phyloP scores from a whole-genome alignment of 192 early-diverging fungal species.

The Backusella tuberculispora region DNA sequence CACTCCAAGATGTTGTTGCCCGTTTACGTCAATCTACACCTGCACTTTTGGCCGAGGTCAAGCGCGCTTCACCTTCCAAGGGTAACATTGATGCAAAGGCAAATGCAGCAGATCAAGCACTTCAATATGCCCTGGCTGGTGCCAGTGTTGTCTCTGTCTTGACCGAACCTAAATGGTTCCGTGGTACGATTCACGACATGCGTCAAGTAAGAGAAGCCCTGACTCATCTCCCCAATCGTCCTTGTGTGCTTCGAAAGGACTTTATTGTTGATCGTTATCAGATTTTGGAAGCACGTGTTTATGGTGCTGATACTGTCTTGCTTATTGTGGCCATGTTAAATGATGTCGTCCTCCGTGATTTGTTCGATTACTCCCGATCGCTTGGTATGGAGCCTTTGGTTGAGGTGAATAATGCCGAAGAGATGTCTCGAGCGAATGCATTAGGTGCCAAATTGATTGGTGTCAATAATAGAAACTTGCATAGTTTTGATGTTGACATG shows the following conservation, averaged over 20 bases:
- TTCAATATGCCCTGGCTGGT: slow-evolving; percentile 85
- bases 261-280: slow-evolving; percentile 96
- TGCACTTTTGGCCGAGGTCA: slow-evolving; percentile 95
- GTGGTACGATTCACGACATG: slow-evolving; percentile 92
- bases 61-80: slow-evolving; percentile 95
- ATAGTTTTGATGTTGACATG: slow-evolving; percentile 96
- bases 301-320: slow-evolving; percentile 93
- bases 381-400: slow-evolving; percentile 97
- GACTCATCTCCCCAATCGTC: slow-evolving; percentile 64
- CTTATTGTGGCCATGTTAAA: slow-evolving; percentile 95
- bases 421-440: slow-evolving; percentile 85
- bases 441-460: slow-evolving; percentile 90
- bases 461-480: slow-evolving; percentile 97
- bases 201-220: slow-evolving; percentile 78
- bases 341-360: slow-evolving; percentile 62
- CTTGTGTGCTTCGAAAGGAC: slow-evolving; percentile 96
- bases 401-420: slow-evolving; percentile 89
- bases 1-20: slow-evolving; percentile 76
- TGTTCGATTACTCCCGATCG: slow-evolving; percentile 72
- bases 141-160: slow-evolving; percentile 95
- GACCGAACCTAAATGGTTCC: slow-evolving; percentile 99
- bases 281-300: slow-evolving; percentile 90
- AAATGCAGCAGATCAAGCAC: slow-evolving; percentile 86
- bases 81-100: slow-evolving; percentile 86
- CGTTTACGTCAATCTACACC: slow-evolving; percentile 64